Evolutionary conservation across 805 yeast genomes (phyloP).

Genomic region (Hemisphaericaspora nanyangensis): DNA sequence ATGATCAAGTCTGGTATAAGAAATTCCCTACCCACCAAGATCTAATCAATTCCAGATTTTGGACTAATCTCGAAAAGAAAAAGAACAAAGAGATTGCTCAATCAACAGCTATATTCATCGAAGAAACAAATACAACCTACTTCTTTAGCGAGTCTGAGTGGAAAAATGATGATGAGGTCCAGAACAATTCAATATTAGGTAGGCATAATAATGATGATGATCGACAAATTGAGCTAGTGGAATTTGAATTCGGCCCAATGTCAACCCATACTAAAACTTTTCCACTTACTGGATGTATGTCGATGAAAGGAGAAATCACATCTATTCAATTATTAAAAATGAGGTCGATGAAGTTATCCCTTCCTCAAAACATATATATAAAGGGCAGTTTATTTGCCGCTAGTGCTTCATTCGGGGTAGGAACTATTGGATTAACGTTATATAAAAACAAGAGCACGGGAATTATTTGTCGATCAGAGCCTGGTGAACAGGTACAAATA

Average conservation of each 20-base stretch:
- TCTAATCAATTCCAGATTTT: not conserved
- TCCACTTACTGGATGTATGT: conserved; percentile 1
- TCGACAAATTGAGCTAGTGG: conserved; percentile 1
- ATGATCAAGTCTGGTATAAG: not conserved
- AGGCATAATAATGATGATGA: not conserved
- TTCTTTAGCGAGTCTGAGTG: not conserved
- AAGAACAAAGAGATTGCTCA: not conserved
- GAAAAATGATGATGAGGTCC: not conserved
- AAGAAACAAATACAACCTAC: not conserved
- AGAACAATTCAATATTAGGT: not conserved
- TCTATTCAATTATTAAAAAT: not conserved
- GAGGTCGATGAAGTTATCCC: not conserved
- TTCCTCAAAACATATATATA: not conserved
- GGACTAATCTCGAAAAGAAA: not conserved
- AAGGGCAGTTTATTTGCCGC: not conserved
- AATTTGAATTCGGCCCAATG: not conserved
- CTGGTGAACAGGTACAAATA: conserved; percentile 4
- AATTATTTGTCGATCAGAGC: not conserved
- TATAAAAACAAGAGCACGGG: not conserved
- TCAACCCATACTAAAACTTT: not conserved
- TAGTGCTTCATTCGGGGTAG: not conserved
- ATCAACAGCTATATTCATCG: not conserved
- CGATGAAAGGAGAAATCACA: not conserved
- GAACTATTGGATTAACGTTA: not conserved
- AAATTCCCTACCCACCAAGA: not conserved